Evolutionary conservation across 202 grass and related monocot species (phyloP).

Genomic region (Setaria italica): DNA sequence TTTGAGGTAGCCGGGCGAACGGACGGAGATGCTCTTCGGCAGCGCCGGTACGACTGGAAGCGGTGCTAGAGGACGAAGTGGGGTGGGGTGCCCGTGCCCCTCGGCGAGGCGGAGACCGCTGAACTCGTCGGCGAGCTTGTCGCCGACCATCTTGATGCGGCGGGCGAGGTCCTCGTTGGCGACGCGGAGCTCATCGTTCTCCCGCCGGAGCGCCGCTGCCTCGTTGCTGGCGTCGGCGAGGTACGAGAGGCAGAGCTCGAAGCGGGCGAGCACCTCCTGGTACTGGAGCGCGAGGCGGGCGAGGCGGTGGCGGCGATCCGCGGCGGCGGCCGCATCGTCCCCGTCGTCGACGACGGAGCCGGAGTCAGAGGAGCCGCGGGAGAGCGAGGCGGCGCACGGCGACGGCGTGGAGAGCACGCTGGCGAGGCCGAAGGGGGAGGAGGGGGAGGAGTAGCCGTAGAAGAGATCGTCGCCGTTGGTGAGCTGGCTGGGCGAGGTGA

Average conservation of each 20-base stretch:
- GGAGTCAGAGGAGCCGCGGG: slow-evolving; percentile 48
- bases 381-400: slow-evolving; percentile 48
- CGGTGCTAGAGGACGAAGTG: slow-evolving; percentile 41
- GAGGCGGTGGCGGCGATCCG: slow-evolving; percentile 65
- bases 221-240: slow-evolving; percentile 75
- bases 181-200: slow-evolving; percentile 69
- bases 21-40: slow-evolving; percentile 88
- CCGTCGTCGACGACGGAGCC: slow-evolving; percentile 48
- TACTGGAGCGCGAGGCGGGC: slow-evolving; percentile 75
- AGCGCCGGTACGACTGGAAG: slow-evolving; percentile 28
- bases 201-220: slow-evolving; percentile 63
- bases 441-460: slow-evolving; percentile 47
- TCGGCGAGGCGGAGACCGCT: slow-evolving; percentile 41
- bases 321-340: slow-evolving; percentile 24
- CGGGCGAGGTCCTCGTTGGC: slow-evolving; percentile 56
- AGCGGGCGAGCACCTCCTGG: slow-evolving; percentile 66
- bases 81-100: slow-evolving; percentile 19
- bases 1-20: slow-evolving; percentile 73
- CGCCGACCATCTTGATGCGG: slow-evolving; percentile 46
- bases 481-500: slow-evolving; percentile 48
- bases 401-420: slow-evolving; percentile 19
- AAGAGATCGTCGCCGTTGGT: slow-evolving; percentile 51
- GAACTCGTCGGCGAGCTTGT: slow-evolving; percentile 58
- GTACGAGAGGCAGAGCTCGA: slow-evolving; percentile 74
- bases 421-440: slow-evolving; percentile 28